These are phyloP conservation scores for Fusarium multiceps DNA, from an alignment of 2,329 filamentous ascomycete genomes.

Conservation along the genomic window DNA sequence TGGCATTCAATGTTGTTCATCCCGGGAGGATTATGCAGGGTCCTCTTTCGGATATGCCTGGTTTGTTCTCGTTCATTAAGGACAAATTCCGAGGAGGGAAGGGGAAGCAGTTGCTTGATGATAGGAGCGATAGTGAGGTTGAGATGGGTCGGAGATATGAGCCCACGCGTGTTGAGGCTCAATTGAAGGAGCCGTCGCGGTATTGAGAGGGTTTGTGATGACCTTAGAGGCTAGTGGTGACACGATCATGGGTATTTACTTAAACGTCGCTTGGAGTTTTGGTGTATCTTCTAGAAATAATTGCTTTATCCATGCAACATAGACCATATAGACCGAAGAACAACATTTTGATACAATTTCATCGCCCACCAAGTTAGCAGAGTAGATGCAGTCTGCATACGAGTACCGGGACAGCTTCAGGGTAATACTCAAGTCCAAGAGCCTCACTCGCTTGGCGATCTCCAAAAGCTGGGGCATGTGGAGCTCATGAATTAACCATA, in stretches of 20 bases:
- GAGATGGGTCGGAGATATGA: slow-evolving; percentile 24
- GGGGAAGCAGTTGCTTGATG: slow-evolving; percentile 26
- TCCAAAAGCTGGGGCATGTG: slow-evolving; percentile 2
- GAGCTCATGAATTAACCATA: background rate
- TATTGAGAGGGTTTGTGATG: background rate
- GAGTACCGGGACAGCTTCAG: slow-evolving; percentile 22
- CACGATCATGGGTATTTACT: too few relatives aligned
- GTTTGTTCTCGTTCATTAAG: slow-evolving; percentile 20
- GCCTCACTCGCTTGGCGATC: background rate
- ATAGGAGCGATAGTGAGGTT: slow-evolving; percentile 29
- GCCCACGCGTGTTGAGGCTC: background rate
- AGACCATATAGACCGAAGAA: background rate
- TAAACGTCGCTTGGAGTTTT: background rate
- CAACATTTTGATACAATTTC: background rate
- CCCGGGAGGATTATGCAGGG: slow-evolving; percentile 50
- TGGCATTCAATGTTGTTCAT: slow-evolving; percentile 56
- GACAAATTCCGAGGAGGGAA: background rate
- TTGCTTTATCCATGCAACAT: background rate
- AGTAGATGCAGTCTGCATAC: background rate
- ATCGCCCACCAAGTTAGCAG: background rate
- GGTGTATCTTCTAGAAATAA: background rate
- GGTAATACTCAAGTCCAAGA: slow-evolving; percentile 1
- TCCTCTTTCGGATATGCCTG: slow-evolving; percentile 35
- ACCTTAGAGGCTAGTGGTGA: background rate
- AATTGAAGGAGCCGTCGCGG: background rate